phyloP scores from a whole-genome alignment of 768 basidiomycete genomes.

The Termitomyces sp. region DNA sequence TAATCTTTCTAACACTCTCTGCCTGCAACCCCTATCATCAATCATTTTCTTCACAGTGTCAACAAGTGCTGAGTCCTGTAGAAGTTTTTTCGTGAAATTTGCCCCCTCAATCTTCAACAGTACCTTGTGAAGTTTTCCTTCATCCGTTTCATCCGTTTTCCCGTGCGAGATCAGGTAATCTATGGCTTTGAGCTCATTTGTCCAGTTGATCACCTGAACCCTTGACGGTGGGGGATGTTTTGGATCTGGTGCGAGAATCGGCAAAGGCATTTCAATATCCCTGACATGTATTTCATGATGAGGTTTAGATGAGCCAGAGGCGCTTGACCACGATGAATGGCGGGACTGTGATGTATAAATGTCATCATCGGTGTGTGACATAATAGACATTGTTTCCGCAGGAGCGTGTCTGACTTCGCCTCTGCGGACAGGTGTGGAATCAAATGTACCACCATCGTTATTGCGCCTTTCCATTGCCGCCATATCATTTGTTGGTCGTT shows the following conservation, averaged over 20 bases:
- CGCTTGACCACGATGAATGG: neutral
- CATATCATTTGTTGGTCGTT: neutral
- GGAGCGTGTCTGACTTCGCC: neutral
- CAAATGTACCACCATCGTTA: neutral
- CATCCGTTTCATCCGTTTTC: constrained; percentile 12
- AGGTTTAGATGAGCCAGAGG: neutral
- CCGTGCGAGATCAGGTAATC: constrained; percentile 14
- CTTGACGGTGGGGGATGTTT: neutral
- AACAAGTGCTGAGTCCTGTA: constrained; percentile 13
- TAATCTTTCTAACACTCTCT: neutral
- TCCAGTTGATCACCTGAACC: constrained; percentile 11
- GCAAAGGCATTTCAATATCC: neutral
- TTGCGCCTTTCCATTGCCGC: neutral
- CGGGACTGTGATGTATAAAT: neutral
- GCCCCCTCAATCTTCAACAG: constrained; percentile 8
- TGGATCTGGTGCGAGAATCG: neutral
- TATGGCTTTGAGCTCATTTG: constrained; percentile 12
- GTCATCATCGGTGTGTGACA: neutral
- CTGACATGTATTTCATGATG: neutral
- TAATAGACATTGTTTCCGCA: neutral
- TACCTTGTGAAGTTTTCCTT: constrained; percentile 11
- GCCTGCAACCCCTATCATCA: constrained; percentile 3
- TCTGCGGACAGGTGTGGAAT: neutral
- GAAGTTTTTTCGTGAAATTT: constrained; percentile 13
- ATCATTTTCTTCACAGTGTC: constrained; percentile 6